Evolutionary conservation across 1,284 basidiomycete species (phyloP).

Genomic region (Cutaneotrichosporon spelunceum): DNA sequence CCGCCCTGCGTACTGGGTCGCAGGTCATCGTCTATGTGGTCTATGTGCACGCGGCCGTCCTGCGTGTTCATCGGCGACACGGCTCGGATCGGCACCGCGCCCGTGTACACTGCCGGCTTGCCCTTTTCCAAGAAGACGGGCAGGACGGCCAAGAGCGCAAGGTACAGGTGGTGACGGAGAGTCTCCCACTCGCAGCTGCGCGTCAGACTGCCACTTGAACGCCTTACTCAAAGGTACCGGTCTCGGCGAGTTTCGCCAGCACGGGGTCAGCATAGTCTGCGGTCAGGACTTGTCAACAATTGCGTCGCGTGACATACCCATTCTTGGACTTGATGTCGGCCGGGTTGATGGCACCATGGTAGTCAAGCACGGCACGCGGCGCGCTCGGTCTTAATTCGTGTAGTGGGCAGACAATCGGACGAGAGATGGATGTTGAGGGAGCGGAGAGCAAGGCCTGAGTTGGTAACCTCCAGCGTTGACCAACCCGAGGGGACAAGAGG

Average conservation of each 20-base stretch:
- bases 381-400: not conserved
- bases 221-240: slow-evolving; percentile 65
- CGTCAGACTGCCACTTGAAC: not conserved
- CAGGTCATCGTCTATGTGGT: slow-evolving; percentile 5
- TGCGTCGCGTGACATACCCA: slow-evolving; percentile 1
- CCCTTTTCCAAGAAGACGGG: slow-evolving; percentile 27
- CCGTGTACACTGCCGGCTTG: slow-evolving; percentile 10
- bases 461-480: not conserved
- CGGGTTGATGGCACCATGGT: not conserved
- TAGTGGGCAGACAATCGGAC: not conserved
- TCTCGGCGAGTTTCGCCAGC: slow-evolving; percentile 65
- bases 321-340: not conserved
- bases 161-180: slow-evolving; percentile 56
- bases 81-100: slow-evolving; percentile 6
- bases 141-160: slow-evolving; percentile 25
- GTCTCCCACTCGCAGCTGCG: slow-evolving; percentile 68
- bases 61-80: not conserved
- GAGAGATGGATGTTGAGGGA: not conserved
- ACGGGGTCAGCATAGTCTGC: slow-evolving; percentile 56
- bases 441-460: not conserved
- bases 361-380: not conserved
- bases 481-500: not conserved
- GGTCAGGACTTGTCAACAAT: not conserved
- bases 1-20: slow-evolving; percentile 58
- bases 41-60: not conserved